Evolutionary conservation across 2,329 filamentous ascomycete genomes (phyloP).

Genomic region (Colletotrichum brevisporum): DNA sequence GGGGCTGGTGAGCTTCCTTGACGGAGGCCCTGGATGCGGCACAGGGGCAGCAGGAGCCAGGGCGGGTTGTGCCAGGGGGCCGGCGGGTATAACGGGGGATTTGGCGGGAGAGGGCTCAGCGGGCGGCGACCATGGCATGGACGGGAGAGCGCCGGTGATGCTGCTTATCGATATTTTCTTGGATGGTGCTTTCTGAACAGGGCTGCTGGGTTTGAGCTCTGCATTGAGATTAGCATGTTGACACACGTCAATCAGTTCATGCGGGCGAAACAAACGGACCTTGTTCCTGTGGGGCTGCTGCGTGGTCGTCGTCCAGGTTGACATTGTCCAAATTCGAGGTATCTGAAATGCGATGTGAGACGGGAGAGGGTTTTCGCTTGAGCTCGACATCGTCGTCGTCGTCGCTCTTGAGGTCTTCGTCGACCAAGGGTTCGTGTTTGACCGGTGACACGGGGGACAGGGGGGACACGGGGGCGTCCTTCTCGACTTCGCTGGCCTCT

Average conservation of each 20-base stretch:
- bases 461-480: conserved; percentile 36
- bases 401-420: conserved; percentile 36
- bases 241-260: conserved; percentile 40
- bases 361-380: conserved; percentile 54
- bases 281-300: conserved; percentile 48
- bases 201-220: conserved; percentile 46
- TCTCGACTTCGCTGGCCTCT: conserved; percentile 48
- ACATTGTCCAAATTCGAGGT: conserved; percentile 71
- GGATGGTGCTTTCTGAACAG: conserved; percentile 57
- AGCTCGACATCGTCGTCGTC: conserved; percentile 42
- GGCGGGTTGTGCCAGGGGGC: conserved; percentile 49
- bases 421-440: conserved; percentile 33
- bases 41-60: conserved; percentile 46
- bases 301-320: conserved; percentile 74
- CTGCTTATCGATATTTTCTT: conserved; percentile 77
- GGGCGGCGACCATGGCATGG: conserved; percentile 79
- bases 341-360: conserved; percentile 62
- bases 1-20: conserved; percentile 87
- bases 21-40: conserved; percentile 54
- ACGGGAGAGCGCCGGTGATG: conserved; percentile 79
- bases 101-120: conserved; percentile 64
- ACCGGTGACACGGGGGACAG: conserved; percentile 18
- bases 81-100: conserved; percentile 54
- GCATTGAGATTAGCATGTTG: conserved; percentile 31
- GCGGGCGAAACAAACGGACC: conserved; percentile 47